Evolutionary conservation across 441 rosid genomes (phyloP).

Genomic region (Populus tomentosa): DNA sequence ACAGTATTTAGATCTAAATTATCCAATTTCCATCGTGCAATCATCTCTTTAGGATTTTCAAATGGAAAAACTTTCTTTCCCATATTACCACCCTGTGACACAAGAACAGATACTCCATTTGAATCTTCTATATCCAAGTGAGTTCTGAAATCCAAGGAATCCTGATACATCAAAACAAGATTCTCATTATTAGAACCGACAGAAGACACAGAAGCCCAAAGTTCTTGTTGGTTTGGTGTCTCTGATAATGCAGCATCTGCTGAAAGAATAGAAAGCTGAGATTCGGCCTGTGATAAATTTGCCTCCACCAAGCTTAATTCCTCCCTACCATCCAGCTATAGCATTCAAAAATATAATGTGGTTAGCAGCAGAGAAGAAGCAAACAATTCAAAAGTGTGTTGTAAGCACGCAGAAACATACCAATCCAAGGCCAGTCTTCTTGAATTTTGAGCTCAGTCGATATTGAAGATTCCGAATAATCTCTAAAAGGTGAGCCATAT

Average conservation of each 20-base stretch:
- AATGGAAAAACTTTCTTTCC: slow-evolving; percentile 62
- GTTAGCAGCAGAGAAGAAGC: slow-evolving; percentile 10
- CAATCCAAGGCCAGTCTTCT: slow-evolving; percentile 69
- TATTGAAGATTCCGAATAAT: slow-evolving; percentile 73
- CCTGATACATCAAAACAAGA: slow-evolving; percentile 56
- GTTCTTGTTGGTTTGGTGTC: slow-evolving; percentile 33
- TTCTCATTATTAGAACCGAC: slow-evolving; percentile 32
- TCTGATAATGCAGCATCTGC: slow-evolving; percentile 40
- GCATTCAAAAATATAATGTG: slow-evolving; percentile 14
- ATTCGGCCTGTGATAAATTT: slow-evolving; percentile 42
- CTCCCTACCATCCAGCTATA: slow-evolving; percentile 53
- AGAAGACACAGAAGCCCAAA: slow-evolving; percentile 24
- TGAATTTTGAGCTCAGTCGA: slow-evolving; percentile 62
- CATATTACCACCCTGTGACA: slow-evolving; percentile 41
- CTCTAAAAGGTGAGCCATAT: slow-evolving; percentile 89
- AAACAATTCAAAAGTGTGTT: slow-evolving; percentile 1
- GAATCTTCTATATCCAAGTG: slow-evolving; percentile 39
- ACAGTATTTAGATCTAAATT: slow-evolving; percentile 87
- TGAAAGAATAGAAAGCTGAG: slow-evolving; percentile 49
- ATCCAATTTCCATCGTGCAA: slow-evolving; percentile 91
- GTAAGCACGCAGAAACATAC: slow-evolving; percentile 36
- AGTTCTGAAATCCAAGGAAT: slow-evolving; percentile 37
- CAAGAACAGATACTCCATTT: slow-evolving; percentile 48
- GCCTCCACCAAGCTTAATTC: slow-evolving; percentile 39
- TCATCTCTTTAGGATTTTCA: slow-evolving; percentile 98